Percentiles rank a stretch among this genome's conserved stretches.
Conservation (phyloP, 129 eudicot genomes). For the Tagetes patula region DNA sequence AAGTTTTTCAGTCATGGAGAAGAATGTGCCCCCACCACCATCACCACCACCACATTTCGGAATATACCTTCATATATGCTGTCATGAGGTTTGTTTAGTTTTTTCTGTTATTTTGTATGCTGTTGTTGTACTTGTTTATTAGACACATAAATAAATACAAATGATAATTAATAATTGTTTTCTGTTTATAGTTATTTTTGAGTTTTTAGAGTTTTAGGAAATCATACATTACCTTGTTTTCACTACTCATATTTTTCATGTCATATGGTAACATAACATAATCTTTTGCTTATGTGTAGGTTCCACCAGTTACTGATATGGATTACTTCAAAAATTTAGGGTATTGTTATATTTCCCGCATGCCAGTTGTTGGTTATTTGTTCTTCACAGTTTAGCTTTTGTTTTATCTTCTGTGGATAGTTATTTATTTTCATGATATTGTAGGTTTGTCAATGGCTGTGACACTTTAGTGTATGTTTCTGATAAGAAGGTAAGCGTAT, state of each 20-base stretch:
- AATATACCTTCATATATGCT: neutral
- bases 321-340: constrained; percentile 20
- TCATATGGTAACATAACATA: neutral
- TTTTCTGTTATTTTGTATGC: constrained; percentile 9
- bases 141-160: neutral
- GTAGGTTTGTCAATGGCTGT: neutral
- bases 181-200: neutral
- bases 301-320: neutral
- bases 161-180: neutral
- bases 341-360: constrained; percentile 19
- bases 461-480: neutral
- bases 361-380: constrained; percentile 18
- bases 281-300: constrained; percentile 25
- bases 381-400: constrained; percentile 3
- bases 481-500: constrained; percentile 15
- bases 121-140: constrained; percentile 15
- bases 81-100: constrained; percentile 5
- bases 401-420: neutral
- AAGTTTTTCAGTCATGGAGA: constrained; percentile 1
- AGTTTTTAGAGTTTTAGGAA: neutral
- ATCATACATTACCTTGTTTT: neutral
- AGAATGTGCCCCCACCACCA: constrained; percentile 15
- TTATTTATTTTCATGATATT: constrained; percentile 16
- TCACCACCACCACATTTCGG: neutral
- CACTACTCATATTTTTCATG: neutral